Percentiles rank a stretch among this genome's conserved stretches.
These are phyloP conservation scores for Wakefieldia striispora DNA, from an alignment of 768 basidiomycete species.

Conservation along the genomic window DNA sequence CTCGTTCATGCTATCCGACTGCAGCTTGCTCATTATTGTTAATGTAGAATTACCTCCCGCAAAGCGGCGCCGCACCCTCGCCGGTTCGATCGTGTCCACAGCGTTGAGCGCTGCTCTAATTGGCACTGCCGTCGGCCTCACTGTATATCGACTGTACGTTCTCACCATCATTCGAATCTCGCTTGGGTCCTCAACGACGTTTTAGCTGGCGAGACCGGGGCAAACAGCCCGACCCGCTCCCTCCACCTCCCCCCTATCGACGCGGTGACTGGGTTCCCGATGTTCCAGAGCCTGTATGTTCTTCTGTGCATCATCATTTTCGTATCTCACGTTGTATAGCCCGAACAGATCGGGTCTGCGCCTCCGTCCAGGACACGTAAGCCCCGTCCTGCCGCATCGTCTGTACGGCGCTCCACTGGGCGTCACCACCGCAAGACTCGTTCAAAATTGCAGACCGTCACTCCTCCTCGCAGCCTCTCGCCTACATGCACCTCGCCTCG, in stretches of 20 bases:
- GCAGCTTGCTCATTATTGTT: conserved; percentile 43
- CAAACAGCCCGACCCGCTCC: conserved; percentile 44
- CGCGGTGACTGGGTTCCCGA: conserved; percentile 55
- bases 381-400: conserved; percentile 31
- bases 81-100: conserved; percentile 79
- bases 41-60: conserved; percentile 72
- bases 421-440: conserved; percentile 38
- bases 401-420: conserved; percentile 33
- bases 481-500: conserved; percentile 30
- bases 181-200: conserved; percentile 1
- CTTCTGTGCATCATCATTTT: neutral
- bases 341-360: conserved; percentile 34
- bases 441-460: conserved; percentile 20
- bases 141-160: conserved; percentile 82
- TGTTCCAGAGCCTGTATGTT: conserved; percentile 35
- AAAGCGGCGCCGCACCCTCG: conserved; percentile 79
- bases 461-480: conserved; percentile 28
- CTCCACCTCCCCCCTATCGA: conserved; percentile 68
- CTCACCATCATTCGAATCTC: neutral
- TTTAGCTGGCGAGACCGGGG: conserved; percentile 77
- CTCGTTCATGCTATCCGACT: conserved; percentile 32
- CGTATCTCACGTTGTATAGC: conserved; percentile 16
- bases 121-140: conserved; percentile 82
- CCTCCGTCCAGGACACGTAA: conserved; percentile 40
- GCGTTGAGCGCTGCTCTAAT: conserved; percentile 84